Evolutionary conservation across 768 basidiomycete genomes (phyloP).

Genomic region (Naganishia vaughanmartiniae): DNA sequence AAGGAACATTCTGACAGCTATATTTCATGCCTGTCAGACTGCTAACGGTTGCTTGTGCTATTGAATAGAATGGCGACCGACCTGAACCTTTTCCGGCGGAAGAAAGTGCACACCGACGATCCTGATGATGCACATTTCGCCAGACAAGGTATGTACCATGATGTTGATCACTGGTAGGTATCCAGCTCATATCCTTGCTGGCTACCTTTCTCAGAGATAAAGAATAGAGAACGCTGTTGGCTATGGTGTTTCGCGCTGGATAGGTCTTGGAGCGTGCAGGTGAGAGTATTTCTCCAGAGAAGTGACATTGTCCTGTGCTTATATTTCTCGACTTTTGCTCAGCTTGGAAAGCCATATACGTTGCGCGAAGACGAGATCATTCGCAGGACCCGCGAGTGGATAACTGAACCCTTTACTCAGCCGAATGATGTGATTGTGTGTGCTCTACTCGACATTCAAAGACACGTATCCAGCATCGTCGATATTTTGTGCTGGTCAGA

Average conservation of each 20-base stretch:
- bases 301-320: not conserved
- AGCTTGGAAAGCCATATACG: conserved; percentile 92
- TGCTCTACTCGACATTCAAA: conserved; percentile 83
- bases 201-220: conserved; percentile 61
- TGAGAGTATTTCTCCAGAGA: conserved; percentile 40
- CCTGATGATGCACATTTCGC: conserved; percentile 75
- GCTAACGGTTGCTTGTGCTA: not conserved
- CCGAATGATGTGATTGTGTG: conserved; percentile 56
- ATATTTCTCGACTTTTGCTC: not conserved
- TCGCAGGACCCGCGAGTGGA: conserved; percentile 72
- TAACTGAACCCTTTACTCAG: conserved; percentile 56
- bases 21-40: not conserved
- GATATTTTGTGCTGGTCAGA: conserved; percentile 76
- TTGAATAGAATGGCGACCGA: conserved; percentile 86
- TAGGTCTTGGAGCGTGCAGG: conserved; percentile 81
- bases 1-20: not conserved
- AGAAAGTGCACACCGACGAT: conserved; percentile 63
- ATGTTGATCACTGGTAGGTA: not conserved
- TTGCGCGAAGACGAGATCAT: conserved; percentile 93
- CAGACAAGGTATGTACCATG: conserved; percentile 56
- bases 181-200: too few relatives aligned
- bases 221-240: conserved; percentile 95
- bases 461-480: conserved; percentile 79
- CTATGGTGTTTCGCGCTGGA: conserved; percentile 84
- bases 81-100: conserved; percentile 89